Percentiles rank a stretch among this genome's conserved stretches.
Conservation (phyloP, 148 eudicot genomes). For the Bassia scoparia region DNA sequence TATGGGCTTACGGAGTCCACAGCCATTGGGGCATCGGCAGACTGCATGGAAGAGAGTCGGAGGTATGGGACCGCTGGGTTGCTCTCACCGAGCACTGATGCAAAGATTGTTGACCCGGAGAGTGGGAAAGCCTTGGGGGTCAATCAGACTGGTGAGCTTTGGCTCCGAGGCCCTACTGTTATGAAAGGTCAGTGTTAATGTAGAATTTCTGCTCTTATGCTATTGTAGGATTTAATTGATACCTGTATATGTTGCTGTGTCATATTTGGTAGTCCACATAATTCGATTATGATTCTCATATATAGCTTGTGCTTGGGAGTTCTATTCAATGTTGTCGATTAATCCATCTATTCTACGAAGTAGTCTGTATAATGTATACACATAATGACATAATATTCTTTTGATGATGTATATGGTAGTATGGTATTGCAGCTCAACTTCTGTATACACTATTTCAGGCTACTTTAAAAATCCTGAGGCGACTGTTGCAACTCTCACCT, state of each 20-base stretch:
- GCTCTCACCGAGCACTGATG: slow-evolving; percentile 77
- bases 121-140: slow-evolving; percentile 52
- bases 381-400: no score
- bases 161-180: slow-evolving; percentile 82
- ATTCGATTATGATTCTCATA: no score
- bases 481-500: slow-evolving; percentile 44
- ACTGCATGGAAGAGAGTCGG: slow-evolving; percentile 71
- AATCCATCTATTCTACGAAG: no score
- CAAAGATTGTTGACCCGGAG: slow-evolving; percentile 79
- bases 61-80: slow-evolving; percentile 84
- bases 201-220: background rate
- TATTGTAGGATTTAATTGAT: no score
- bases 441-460: slow-evolving; percentile 34
- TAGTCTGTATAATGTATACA: no score
- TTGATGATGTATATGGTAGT: no score
- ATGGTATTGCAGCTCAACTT: no score
- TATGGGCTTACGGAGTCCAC: slow-evolving; percentile 89
- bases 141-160: slow-evolving; percentile 82
- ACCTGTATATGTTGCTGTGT: no score
- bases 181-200: slow-evolving; percentile 62
- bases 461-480: slow-evolving; percentile 62
- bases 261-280: no score
- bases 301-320: no score
- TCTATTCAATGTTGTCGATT: no score
- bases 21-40: slow-evolving; percentile 78